Base-by-base conservation (phyloP, 108 stramenopile genomes). In the Poteriospumella lacustris region DNA sequence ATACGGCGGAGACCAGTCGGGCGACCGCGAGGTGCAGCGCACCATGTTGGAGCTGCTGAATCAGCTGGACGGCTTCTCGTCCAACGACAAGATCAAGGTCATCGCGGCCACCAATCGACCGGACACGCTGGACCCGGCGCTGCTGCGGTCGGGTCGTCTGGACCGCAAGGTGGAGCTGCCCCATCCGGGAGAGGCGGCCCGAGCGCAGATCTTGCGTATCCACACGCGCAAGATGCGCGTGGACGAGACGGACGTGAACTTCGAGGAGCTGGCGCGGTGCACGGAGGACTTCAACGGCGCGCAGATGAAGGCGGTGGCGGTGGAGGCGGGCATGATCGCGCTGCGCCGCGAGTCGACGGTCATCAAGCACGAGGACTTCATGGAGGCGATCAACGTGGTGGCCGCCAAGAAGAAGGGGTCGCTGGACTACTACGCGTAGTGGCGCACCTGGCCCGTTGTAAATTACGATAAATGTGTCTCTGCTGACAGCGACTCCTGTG, bases 111-210 rank as follows among this genome's bases (percentile, higher is more conserved):
- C 97, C 2, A 94, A 94, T 79, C 84, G 98, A 52, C 97, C 96
- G 1, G 98, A 99, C 84, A 94, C 96, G 0, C 81, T 99, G 69
- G 98, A 99, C 84, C 97, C 97, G 0, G 98, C 98, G 0, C 86
- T 99, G 47, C 79, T 99, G 78, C 93, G 98, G 40, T 94, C 94
- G 3, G 85, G 85, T 42, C 79, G 96, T 39, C 83, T 99, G 70
- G 98, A 99, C 86, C 87, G 98, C 36, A 99, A 99, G 91, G 95
- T 99, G 72, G 97, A 97, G 85, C 85, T 99, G 68, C 96, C 97
- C 29, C 95, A 97, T 84, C 98, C 98, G 26, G 89, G 90, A 62
- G 95, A 97, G 79, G 91, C 93, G 42, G 97, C 95, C 9, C 89
- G 98, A 26, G 88, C 91, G 58, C 91, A 91, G 52, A 96, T 99